A percentile compares a stretch with the other conserved stretches of the same genome.
These are phyloP conservation scores for Yamadazyma membranifaciens DNA, from an alignment of 1,139 yeast genomes.

Conservation along the genomic window DNA sequence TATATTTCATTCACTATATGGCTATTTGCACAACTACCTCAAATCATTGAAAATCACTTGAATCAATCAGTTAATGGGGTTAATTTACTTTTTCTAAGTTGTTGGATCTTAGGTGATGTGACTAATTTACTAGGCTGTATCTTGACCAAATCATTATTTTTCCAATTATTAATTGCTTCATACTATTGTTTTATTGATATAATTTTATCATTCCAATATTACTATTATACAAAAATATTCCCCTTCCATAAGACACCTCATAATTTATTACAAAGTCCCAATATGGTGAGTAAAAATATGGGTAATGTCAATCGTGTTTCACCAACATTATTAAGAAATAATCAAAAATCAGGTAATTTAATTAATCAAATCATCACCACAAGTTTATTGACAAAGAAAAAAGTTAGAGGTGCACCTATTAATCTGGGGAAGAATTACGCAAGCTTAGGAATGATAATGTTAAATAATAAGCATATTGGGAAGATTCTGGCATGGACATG, in stretches of 20 bases:
- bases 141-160: conserved; percentile 68
- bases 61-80: conserved; percentile 80
- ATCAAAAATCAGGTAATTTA: conserved; percentile 4
- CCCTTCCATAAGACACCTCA: conserved; percentile 25
- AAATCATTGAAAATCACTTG: conserved; percentile 68
- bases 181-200: conserved; percentile 74
- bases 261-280: conserved; percentile 24
- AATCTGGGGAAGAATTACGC: no score
- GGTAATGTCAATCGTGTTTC: conserved; percentile 8
- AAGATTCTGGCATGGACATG: conserved; percentile 71
- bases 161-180: conserved; percentile 67
- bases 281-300: conserved; percentile 15
- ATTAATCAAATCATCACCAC: conserved; percentile 10
- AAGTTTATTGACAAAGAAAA: conserved; percentile 11
- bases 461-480: conserved; percentile 34
- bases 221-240: conserved; percentile 23
- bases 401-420: conserved; percentile 6
- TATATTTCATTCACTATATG: conserved; percentile 46
- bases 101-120: conserved; percentile 83
- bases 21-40: conserved; percentile 86
- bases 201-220: conserved; percentile 61
- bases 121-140: conserved; percentile 74
- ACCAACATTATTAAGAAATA: not conserved
- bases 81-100: conserved; percentile 63
- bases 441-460: not conserved